These are phyloP conservation scores for Oidiodendron maius DNA, from an alignment of 495 filamentous ascomycete species.

Conservation along the genomic window DNA sequence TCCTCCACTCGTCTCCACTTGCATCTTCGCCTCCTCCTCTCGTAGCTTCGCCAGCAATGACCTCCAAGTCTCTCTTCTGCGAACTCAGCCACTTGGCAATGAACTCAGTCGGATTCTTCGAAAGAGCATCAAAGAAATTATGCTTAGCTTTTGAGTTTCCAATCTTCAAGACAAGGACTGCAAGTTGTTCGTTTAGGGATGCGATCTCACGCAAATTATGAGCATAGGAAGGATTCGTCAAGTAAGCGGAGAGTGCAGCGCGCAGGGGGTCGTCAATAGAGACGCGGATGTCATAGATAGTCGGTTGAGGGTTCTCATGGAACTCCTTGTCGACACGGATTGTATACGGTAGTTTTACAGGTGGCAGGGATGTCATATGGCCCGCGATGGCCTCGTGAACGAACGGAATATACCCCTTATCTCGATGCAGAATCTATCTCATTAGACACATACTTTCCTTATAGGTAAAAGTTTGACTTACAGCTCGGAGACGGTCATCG, in stretches of 20 bases:
- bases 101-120: conserved; percentile 76
- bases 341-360: conserved; percentile 82
- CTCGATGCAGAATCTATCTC: conserved; percentile 66
- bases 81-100: conserved; percentile 77
- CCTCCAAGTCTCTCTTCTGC: conserved; percentile 85
- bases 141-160: conserved; percentile 77
- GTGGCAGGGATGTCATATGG: conserved; percentile 74
- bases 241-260: conserved; percentile 55
- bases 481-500: conserved; percentile 71
- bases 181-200: conserved; percentile 74
- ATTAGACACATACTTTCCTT: conserved; percentile 7
- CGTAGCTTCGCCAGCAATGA: conserved; percentile 75
- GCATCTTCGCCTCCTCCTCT: conserved; percentile 59
- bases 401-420: conserved; percentile 82
- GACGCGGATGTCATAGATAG: conserved; percentile 85
- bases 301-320: conserved; percentile 58
- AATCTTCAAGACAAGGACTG: conserved; percentile 70
- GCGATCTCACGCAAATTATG: conserved; percentile 64
- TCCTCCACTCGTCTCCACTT: conserved; percentile 49
- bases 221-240: conserved; percentile 48
- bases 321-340: conserved; percentile 89
- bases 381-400: conserved; percentile 68
- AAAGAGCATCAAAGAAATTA: conserved; percentile 69
- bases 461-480: conserved; percentile 32
- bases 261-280: conserved; percentile 78